Base-by-base conservation (phyloP, 257 asterid genomes). In the Nicotiana knightiana region DNA sequence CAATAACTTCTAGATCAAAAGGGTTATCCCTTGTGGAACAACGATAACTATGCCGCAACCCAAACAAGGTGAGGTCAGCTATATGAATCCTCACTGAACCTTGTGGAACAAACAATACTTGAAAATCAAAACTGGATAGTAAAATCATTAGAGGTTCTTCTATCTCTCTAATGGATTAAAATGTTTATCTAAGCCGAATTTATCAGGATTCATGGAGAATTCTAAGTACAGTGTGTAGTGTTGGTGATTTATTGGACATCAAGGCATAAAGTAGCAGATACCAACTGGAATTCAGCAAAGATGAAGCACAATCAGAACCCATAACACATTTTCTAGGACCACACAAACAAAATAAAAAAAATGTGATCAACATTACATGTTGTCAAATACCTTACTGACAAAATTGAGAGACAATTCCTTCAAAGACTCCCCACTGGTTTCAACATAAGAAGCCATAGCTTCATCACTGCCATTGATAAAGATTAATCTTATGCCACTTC, bases 401-500 rank as follows among this genome's bases (percentile, higher is more conserved):
- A 84, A 86, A 87, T 93, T 93, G 80, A 95, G 97, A 1, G 93
- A 88, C 77, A 95, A 86, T 86, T 90, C 93, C 81, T 85, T 92
- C 85, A 93, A 81, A 75, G 84, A 82, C 79, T 88, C 89, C 83
- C 98, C 99, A 82, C 91, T 80, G 77, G 90, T 89, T 88, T 95
- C 97, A 76, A 95, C 89, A 81, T 89, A 95, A 81, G 99, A 98
- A 81, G 97, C 98, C 87, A 95, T 85, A 84, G 96, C 99, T 92
- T 91, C 97, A 86, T 95, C 99, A 84, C 98, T 95, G 88, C 24
- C 24, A 21, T 21, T 21, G 24, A 21, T 21, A 21, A 21, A 21
- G 53, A 62, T 28, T 48, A 62, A 73, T 75, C 67, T 54, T 15
- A 75, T 21, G 24, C 24, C 79, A 48, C 79, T 71, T 51, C 11